These are phyloP conservation scores for Phyllosticta ampelicida DNA, from an alignment of 2,329 filamentous ascomycete species.

Conservation along the genomic window DNA sequence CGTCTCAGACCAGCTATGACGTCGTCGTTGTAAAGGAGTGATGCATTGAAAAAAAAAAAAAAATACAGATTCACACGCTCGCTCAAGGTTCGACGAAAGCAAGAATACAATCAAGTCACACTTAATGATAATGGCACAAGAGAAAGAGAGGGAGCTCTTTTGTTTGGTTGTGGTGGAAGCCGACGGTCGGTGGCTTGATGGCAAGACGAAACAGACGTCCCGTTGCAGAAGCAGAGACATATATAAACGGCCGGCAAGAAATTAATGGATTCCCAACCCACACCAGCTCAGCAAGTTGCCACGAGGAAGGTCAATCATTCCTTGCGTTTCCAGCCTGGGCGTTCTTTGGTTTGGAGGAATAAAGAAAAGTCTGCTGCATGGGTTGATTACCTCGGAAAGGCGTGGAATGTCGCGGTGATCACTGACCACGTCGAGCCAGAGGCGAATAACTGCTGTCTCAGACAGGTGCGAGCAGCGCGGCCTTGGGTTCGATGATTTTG, in stretches of 20 bases:
- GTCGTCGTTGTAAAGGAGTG: slow-evolving; percentile 4
- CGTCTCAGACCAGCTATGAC: background rate
- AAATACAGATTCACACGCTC: slow-evolving; percentile 10
- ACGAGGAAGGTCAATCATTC: slow-evolving; percentile 19
- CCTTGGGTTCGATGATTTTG: no score
- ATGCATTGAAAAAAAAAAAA: slow-evolving; percentile 5
- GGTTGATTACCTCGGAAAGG: background rate
- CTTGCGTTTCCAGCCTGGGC: slow-evolving; percentile 21
- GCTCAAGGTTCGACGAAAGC: background rate
- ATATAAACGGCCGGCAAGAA: slow-evolving; percentile 5
- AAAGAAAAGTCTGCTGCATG: slow-evolving; percentile 3
- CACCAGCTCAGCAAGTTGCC: slow-evolving; percentile 11
- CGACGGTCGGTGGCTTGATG: background rate
- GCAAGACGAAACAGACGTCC: slow-evolving; percentile 8
- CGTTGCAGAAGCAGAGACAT: slow-evolving; percentile 5
- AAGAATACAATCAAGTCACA: slow-evolving; percentile 7
- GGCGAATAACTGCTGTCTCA: background rate
- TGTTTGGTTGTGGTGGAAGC: background rate
- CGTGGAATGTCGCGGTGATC: background rate
- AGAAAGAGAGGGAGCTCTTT: background rate
- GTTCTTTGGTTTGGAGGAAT: slow-evolving; percentile 17
- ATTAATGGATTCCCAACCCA: slow-evolving; percentile 13
- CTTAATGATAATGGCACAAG: background rate
- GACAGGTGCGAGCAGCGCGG: background rate
- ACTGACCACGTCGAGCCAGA: background rate